Evolutionary conservation across 2,329 filamentous ascomycete genomes (phyloP), one percentile per base, ranked within the genome.

Genomic region (Fusarium clavum): DNA sequence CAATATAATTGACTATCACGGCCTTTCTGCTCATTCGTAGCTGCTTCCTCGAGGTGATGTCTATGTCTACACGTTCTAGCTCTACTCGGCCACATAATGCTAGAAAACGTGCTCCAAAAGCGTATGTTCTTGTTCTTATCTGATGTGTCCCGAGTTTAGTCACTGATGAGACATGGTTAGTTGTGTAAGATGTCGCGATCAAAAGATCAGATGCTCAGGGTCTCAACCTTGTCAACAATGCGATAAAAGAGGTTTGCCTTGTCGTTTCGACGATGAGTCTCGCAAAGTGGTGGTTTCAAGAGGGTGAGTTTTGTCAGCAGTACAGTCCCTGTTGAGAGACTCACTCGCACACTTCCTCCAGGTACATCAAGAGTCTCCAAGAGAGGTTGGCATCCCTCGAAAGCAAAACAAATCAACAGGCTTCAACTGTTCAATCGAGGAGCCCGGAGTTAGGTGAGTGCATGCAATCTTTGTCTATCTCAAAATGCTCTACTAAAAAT

Each of bases 131-230:
- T 27, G 68, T 54, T 40, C 24, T 57, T 40, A 25, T 46, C 11
- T 4, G 12, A 24, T 8, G 20, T 1, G 8, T 14, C 34, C 25
- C n/a, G n/a, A 8, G 20, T 16, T 18, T 6, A 20, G 11, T 56
- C 8, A 44, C 57, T 57, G 38, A 56, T 41, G 22, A 34, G 27
- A 9, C 9, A 32, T 14, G 7, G n/a, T 56, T 14, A 71, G 64
- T 14, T 71, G 68, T 41, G 56, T 69, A 52, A 66, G 69, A 57
- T 69, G 69, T 16, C 60, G 64, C n/a, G 69, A 69, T 41, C 64
- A 71, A n/a, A 69, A 71, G 44, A 71, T 71, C 6, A 69, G 56
- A 40, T 71, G 68, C 18, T 71, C 64, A 38, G 60, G 68, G 4
- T 61, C 53, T 14, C 60, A 69, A 4, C 64, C 64, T 6, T 71